phyloP scores from a whole-genome alignment of 345 rosid species.

The Kandelia obovata region DNA sequence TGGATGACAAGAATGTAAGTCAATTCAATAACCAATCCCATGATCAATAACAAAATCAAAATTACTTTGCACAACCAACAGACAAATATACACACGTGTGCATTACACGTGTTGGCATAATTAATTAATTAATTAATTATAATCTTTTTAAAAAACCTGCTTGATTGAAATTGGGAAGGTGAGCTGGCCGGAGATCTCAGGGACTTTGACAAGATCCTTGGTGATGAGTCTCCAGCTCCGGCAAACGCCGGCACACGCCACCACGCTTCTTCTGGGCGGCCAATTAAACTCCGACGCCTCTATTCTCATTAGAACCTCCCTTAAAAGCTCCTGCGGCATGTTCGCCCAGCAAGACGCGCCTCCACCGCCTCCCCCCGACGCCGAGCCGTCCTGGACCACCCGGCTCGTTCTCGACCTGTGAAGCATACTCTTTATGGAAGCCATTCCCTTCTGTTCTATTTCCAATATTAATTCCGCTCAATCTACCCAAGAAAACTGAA shows the following conservation, averaged over 20 bases:
- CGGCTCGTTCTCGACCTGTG: conserved; percentile 26
- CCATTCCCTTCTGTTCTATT: conserved; percentile 4
- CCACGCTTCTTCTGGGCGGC: conserved; percentile 33
- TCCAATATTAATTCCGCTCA: neutral
- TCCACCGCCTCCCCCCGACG: neutral
- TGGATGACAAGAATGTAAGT: no score
- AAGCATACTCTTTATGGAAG: conserved; percentile 44
- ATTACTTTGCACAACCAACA: no score
- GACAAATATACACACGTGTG: no score
- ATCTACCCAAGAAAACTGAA: no score
- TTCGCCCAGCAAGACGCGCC: conserved; percentile 20
- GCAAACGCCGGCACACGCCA: conserved; percentile 36
- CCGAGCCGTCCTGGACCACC: conserved; percentile 23
- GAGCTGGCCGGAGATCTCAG: conserved; percentile 27
- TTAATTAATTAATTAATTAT: neutral
- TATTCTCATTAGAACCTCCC: conserved; percentile 26
- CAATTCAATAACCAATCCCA: no score
- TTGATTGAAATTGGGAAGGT: conserved; percentile 34
- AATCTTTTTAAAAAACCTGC: conserved; percentile 9
- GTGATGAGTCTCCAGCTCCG: conserved; percentile 29
- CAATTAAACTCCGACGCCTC: conserved; percentile 31
- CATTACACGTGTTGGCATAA: no score
- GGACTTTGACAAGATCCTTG: conserved; percentile 28
- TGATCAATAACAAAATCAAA: no score
- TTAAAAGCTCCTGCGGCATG: conserved; percentile 32